Evolutionary conservation across 176 grass and related monocot species (phyloP), one percentile per base, ranked within the genome.

Genomic region (Bothriochloa decipiens): DNA sequence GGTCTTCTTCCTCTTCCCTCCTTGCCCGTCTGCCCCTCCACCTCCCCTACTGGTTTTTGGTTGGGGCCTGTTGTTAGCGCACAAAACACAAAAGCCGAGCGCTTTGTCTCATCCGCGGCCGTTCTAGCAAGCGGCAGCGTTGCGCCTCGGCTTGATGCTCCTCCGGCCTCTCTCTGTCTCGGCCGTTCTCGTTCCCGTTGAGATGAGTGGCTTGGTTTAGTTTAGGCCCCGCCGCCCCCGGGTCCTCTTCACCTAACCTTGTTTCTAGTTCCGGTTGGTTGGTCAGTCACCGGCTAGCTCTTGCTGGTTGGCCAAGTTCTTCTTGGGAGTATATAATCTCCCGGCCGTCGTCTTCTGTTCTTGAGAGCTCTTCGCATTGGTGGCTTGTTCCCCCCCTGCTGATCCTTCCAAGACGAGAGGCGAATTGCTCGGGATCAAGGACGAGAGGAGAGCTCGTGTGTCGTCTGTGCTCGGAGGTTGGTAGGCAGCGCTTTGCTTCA

Each of bases 211-310:
- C 57, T 72, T 18, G 17, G 20, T 29, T 72, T 86, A 82, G 79
- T 40, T 40, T 40, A 40, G 39, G 39, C 29, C 29, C 29, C 29
- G 29, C 29, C 29, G 29, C 29, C 29, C 29, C 29, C 1, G 22
- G 26, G 74, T 86, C 68, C 75, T 84, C 81, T 80, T 66, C 81
- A 91, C 81, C 81, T 87, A 91, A 91, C 84, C 76, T 81, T 76
- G 89, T 81, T 79, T 87, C 66, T 87, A 63, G 84, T 20, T 70
- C 62, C 63, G 89, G 85, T 91, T 84, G 85, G 85, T 84, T 87
- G 89, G 85, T 84, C 7, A 70, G 80, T 72, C 80, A 60, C 63
- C 61, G 74, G 41, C 18, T 86, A 42, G 23, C 78, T 64, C 62
- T 37, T 67, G 53, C 64, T 52, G 46, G 18, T 42, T 80, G 75